phyloP scores from a whole-genome alignment of 495 filamentous ascomycete species.

The Zalerion maritima region DNA sequence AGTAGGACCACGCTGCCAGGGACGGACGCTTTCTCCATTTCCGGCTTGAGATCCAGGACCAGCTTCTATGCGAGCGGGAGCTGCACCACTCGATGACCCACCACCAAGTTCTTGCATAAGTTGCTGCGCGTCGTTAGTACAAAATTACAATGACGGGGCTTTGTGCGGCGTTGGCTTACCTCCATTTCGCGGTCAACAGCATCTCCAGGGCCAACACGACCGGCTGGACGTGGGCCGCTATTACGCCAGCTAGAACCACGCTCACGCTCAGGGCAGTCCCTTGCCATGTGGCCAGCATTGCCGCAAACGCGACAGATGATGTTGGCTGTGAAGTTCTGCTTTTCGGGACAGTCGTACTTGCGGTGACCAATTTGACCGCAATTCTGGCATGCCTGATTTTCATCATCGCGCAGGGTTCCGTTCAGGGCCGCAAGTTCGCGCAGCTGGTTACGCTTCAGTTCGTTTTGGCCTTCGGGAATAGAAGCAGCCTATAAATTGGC shows the following conservation, averaged over 20 bases:
- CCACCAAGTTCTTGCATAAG: constrained; percentile 95
- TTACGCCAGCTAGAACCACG: constrained; percentile 87
- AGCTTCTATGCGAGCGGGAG: constrained; percentile 73
- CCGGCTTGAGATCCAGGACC: constrained; percentile 53
- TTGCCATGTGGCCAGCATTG: constrained; percentile 83
- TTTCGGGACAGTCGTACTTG: constrained; percentile 97
- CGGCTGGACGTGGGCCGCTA: constrained; percentile 39
- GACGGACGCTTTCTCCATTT: no score
- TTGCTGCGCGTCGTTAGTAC: constrained; percentile 46
- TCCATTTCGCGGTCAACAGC: constrained; percentile 89
- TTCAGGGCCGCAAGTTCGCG: constrained; percentile 94
- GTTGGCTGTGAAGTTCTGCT: constrained; percentile 93
- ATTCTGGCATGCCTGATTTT: constrained; percentile 99
- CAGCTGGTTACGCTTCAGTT: constrained; percentile 95
- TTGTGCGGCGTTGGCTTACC: constrained; percentile 35
- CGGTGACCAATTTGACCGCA: constrained; percentile 98
- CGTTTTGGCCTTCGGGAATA: constrained; percentile 94
- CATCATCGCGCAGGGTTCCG: constrained; percentile 94
- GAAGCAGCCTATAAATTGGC: constrained; percentile 61
- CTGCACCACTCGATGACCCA: constrained; percentile 46
- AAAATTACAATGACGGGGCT: background rate
- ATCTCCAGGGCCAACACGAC: constrained; percentile 61
- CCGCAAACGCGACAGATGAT: constrained; percentile 99
- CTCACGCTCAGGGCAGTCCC: constrained; percentile 86
- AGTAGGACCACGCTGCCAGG: constrained; percentile 84